phyloP scores from a whole-genome alignment of 352 stramenopile species.

The Phytophthora palmivora region DNA sequence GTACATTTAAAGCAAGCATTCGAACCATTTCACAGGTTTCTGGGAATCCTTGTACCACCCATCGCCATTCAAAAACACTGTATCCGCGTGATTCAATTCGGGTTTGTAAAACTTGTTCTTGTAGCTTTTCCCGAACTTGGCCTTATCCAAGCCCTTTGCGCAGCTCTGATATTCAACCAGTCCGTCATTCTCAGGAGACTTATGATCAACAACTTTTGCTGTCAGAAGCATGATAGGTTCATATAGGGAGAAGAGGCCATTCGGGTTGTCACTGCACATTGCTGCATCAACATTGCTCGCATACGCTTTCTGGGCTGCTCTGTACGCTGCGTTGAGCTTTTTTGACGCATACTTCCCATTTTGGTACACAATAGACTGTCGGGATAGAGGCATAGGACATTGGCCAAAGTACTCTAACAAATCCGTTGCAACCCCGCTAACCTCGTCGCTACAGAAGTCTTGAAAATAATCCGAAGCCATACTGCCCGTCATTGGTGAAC shows the following conservation, averaged over 20 bases:
- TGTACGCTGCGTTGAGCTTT: constrained; percentile 36
- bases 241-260: constrained; percentile 43
- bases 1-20: constrained; percentile 39
- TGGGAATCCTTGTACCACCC: constrained; percentile 37
- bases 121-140: constrained; percentile 44
- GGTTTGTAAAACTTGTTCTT: constrained; percentile 44
- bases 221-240: constrained; percentile 25
- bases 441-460: constrained; percentile 35
- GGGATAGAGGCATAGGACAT: constrained; percentile 36
- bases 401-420: constrained; percentile 36
- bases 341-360: constrained; percentile 24
- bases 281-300: constrained; percentile 39
- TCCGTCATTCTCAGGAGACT: constrained; percentile 41
- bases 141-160: constrained; percentile 28
- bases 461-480: constrained; percentile 43
- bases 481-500: constrained; percentile 30
- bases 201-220: constrained; percentile 30
- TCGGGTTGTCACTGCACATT: constrained; percentile 46
- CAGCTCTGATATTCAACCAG: constrained; percentile 63
- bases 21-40: constrained; percentile 57
- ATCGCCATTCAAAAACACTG: constrained; percentile 46
- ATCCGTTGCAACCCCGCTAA: constrained; percentile 1
- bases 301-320: constrained; percentile 44
- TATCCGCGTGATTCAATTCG: constrained; percentile 59
- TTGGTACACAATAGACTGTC: constrained; percentile 39